Evolutionary conservation across 345 rosid species (phyloP).

Genomic region (Heritiera fomes): DNA sequence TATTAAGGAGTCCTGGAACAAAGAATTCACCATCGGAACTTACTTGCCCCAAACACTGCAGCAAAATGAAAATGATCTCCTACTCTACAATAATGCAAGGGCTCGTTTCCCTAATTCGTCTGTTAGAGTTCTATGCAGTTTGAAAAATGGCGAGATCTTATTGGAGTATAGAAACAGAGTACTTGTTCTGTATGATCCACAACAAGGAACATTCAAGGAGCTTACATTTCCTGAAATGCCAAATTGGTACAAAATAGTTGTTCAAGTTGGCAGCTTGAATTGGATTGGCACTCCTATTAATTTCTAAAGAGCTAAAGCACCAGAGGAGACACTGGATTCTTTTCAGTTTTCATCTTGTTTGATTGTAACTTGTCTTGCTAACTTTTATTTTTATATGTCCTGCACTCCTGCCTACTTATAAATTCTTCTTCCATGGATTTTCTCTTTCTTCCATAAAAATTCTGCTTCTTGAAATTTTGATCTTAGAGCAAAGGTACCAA

Average conservation of each 20-base stretch:
- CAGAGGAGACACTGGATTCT: too few relatives aligned
- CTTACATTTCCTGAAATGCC: slow-evolving; percentile 52
- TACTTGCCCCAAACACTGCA: slow-evolving; percentile 67
- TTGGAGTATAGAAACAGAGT: slow-evolving; percentile 71
- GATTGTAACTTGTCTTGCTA: too few relatives aligned
- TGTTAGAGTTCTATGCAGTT: slow-evolving; percentile 51
- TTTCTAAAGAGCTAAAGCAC: too few relatives aligned
- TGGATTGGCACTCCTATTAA: neutral
- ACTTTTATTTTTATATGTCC: too few relatives aligned
- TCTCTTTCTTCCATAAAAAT: too few relatives aligned
- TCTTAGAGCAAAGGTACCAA: too few relatives aligned
- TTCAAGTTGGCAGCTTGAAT: slow-evolving; percentile 60
- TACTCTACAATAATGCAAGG: slow-evolving; percentile 37
- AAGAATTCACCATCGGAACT: slow-evolving; percentile 52
- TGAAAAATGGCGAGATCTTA: slow-evolving; percentile 69
- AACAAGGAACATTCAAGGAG: slow-evolving; percentile 56
- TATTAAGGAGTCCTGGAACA: slow-evolving; percentile 70
- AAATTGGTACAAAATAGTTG: slow-evolving; percentile 61
- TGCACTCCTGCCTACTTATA: too few relatives aligned
- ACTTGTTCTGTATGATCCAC: slow-evolving; percentile 68
- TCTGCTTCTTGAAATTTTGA: too few relatives aligned
- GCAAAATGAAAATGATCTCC: slow-evolving; percentile 36
- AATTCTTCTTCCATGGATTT: too few relatives aligned
- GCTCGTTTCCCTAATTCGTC: slow-evolving; percentile 36
- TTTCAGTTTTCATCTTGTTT: too few relatives aligned